Conservation (phyloP, 2,329 filamentous ascomycete species). For the Calycina herbarum region DNA sequence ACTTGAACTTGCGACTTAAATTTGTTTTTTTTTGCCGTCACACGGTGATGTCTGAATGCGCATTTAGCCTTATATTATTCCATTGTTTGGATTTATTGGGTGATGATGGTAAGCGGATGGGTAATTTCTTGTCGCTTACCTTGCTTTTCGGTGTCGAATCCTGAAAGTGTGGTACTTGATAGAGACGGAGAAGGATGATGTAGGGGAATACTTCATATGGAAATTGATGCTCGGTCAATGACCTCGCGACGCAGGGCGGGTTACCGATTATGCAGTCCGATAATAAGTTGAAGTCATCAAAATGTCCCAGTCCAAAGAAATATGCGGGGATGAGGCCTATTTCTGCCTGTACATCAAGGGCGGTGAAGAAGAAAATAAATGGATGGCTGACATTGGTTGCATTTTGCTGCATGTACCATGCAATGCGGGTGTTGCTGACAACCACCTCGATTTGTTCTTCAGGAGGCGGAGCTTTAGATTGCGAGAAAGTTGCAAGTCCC, state of each 20-base stretch:
- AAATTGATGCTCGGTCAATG: constrained; percentile 1
- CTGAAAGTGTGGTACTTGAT: neutral
- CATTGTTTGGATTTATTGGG: too few relatives aligned
- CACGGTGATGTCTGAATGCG: neutral
- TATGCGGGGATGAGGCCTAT: constrained; percentile 9
- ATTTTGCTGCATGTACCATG: neutral
- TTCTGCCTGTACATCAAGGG: constrained; percentile 1
- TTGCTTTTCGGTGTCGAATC: neutral
- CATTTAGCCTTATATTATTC: neutral
- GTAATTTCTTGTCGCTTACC: too few relatives aligned
- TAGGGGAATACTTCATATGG: neutral
- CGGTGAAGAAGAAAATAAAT: constrained; percentile 9
- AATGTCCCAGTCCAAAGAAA: neutral
- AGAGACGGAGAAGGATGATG: neutral
- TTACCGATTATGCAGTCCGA: constrained; percentile 10
- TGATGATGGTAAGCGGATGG: too few relatives aligned
- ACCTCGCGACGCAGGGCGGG: constrained; percentile 2
- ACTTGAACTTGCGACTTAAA: neutral
- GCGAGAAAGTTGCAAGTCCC: neutral
- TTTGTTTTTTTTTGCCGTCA: neutral
- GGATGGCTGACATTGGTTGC: constrained; percentile 1
- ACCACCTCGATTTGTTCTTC: constrained; percentile 11
- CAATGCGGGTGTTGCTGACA: neutral
- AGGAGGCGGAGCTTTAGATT: neutral
- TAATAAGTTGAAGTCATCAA: constrained; percentile 6